Evolutionary conservation across 2,329 filamentous ascomycete species (phyloP), one percentile per base, ranked within the genome.

Genomic region (Cordyceps fumosorosea): DNA sequence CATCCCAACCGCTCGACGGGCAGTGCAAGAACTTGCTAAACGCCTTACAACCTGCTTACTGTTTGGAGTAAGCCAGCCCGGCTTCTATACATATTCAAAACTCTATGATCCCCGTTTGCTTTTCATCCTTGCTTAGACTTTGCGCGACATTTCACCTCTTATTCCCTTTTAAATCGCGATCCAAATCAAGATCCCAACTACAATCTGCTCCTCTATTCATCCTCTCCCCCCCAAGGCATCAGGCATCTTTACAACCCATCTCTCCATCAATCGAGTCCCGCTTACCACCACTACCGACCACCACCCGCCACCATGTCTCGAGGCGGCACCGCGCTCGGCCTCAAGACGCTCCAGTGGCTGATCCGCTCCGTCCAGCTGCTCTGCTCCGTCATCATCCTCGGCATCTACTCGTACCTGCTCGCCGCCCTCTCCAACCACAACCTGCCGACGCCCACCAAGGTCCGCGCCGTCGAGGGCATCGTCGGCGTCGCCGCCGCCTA

Each of bases 401-500:
- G 84, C 67, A 84, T 95, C 70, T 93, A 89, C 80, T 88, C 87
- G 56, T 96, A 96, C 81, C 96, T 92, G 81, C 84, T 97, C 56
- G 85, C 89, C 10, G 83, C 89, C 10, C 83, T 93, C 16, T 73
- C 83, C 65, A 84, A 88, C 69, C 85, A 91, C 75, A 69, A 86
- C 67, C 74, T 87, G 16, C 62, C 70, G 63, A 92, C 93, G 66
- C 79, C 82, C 20, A 84, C 75, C 67, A 88, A 84, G 77, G 77
- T 88, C 64, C 86, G 87, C 62, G 90, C 90, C 32, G 89, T 95
- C 62, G 87, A 87, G 70, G 91, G 90, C 65, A 87, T 97, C 63
- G 83, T 90, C 0, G 93, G 92, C 56, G 82, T 82, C 1, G 90
- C 86, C 2, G 83, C 88, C 0, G 72, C 96, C 10, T 97, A 96